Conservation (phyloP, 2,329 filamentous ascomycete species). For the Talaromyces piceae region DNA sequence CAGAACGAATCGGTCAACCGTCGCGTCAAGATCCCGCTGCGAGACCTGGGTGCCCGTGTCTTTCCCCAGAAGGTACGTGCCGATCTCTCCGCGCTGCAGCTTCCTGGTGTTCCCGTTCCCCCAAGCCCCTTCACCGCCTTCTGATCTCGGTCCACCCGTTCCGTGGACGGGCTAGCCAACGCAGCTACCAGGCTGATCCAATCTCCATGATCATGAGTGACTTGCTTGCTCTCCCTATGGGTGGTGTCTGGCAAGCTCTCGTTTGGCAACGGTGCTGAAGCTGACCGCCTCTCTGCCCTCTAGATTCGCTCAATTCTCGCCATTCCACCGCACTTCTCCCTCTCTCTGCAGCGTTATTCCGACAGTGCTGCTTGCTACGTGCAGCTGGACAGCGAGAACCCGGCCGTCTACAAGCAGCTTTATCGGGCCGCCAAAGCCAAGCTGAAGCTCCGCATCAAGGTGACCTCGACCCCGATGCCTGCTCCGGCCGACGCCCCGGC, state of each 20-base stretch:
- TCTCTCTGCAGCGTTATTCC: conserved; percentile 84
- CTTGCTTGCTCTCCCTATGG: too few relatives aligned
- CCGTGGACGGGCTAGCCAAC: conserved; percentile 17
- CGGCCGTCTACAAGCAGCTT: conserved; percentile 88
- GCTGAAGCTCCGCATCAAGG: conserved; percentile 86
- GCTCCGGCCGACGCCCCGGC: neutral
- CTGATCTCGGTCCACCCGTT: conserved; percentile 15
- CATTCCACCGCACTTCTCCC: conserved; percentile 54
- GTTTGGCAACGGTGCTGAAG: neutral
- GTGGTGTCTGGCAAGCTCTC: too few relatives aligned
- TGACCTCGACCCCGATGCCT: conserved; percentile 41
- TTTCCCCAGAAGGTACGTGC: conserved; percentile 76
- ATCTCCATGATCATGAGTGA: too few relatives aligned
- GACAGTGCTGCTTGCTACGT: conserved; percentile 82
- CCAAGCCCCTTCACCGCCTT: conserved; percentile 22
- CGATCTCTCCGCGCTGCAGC: neutral
- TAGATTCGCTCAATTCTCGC: conserved; percentile 64
- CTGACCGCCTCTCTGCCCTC: conserved; percentile 3
- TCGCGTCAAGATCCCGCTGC: conserved; percentile 82
- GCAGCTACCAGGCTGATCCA: neutral
- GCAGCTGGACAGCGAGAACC: conserved; percentile 67
- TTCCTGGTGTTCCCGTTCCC: neutral
- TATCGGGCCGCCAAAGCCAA: conserved; percentile 96
- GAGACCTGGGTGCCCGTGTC: conserved; percentile 66
- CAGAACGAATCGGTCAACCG: conserved; percentile 62